phyloP scores from a whole-genome alignment of 139 green algal genomes.

The Picochlorum sp. region DNA sequence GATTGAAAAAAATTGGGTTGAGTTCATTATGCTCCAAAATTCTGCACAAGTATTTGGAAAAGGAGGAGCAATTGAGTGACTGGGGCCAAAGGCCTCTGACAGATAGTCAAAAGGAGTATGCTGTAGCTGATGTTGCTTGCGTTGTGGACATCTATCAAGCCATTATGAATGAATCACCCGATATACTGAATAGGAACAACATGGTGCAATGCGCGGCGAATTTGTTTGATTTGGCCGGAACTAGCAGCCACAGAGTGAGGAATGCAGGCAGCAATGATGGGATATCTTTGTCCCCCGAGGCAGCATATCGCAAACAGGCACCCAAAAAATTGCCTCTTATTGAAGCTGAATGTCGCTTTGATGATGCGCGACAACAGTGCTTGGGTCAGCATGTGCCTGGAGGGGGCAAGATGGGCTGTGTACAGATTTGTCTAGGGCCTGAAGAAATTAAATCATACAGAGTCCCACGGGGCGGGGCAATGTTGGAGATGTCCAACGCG shows the following conservation, averaged over 20 bases:
- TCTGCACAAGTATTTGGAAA: constrained; percentile 24
- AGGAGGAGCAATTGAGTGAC: constrained; percentile 26
- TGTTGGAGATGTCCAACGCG: constrained; percentile 19
- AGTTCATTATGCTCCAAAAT: constrained; percentile 6
- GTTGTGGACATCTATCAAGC: constrained; percentile 22
- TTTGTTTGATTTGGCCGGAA: not conserved
- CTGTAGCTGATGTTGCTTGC: constrained; percentile 21
- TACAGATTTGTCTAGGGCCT: too few relatives aligned
- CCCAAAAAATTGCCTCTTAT: not conserved
- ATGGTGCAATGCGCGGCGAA: constrained; percentile 4
- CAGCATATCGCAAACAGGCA: not conserved
- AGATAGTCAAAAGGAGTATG: constrained; percentile 21
- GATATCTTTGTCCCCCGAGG: not conserved
- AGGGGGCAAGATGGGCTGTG: not conserved
- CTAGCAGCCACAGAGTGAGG: not conserved
- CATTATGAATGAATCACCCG: not conserved
- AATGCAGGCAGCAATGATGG: not conserved
- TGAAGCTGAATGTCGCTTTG: not conserved
- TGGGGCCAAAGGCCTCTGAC: constrained; percentile 26
- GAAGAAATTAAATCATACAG: not conserved
- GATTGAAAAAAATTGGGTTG: constrained; percentile 20
- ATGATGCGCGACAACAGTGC: not conserved
- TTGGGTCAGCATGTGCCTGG: not conserved
- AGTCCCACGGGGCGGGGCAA: constrained; percentile 16
- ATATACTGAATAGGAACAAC: not conserved